Evolutionary conservation across 441 rosid genomes (phyloP).

Genomic region (Aquilaria agallochum): DNA sequence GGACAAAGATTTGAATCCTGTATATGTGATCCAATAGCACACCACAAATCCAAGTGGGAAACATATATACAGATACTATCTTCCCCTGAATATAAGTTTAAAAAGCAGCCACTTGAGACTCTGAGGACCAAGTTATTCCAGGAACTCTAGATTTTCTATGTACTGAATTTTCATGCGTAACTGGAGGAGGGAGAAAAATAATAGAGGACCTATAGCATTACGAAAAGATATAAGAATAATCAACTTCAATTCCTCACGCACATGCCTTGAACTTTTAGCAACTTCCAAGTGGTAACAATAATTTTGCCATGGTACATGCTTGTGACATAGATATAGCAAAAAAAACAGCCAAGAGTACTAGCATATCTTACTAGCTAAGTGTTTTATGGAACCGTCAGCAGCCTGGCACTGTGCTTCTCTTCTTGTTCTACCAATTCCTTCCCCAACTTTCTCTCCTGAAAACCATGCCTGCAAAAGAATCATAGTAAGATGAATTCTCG

Average conservation of each 20-base stretch:
- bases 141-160: no score
- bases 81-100: no score
- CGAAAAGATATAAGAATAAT: neutral
- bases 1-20: no score
- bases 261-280: neutral
- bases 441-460: constrained; percentile 79
- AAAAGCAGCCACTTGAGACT: no score
- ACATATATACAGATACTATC: no score
- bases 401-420: constrained; percentile 84
- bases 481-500: neutral
- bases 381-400: constrained; percentile 73
- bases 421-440: constrained; percentile 85
- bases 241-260: neutral
- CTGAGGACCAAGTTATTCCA: no score
- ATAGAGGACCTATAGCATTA: constrained; percentile 3
- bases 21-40: no score
- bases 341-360: constrained; percentile 4
- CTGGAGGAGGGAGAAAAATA: neutral
- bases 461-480: constrained; percentile 70
- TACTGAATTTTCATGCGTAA: no score
- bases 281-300: neutral
- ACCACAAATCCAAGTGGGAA: no score
- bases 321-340: constrained; percentile 6
- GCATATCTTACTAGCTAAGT: constrained; percentile 65
- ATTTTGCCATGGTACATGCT: neutral